Evolutionary conservation across 2,329 filamentous ascomycete species (phyloP), one percentile per base, ranked within the genome.

Genomic region (Epichloe festucae): DNA sequence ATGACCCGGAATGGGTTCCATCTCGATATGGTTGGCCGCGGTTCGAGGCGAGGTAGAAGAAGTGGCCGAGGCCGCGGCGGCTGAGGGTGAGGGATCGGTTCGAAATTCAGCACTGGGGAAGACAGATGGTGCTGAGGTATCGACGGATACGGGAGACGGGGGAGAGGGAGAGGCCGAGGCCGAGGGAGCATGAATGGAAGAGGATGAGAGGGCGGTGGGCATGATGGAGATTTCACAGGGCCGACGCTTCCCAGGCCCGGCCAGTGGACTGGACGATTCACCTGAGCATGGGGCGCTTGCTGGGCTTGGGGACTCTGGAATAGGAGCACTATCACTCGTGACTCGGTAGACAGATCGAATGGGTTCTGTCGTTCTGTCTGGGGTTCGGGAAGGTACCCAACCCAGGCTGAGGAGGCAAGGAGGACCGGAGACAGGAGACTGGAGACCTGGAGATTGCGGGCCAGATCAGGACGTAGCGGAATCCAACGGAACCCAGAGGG

Each of bases 1-100:
- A 59, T 79, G 76, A 58, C 75, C 71, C n/a, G 63, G 60, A 55
- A 80, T 70, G 39, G 75, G 66, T 55, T 73, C 76, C 75, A 80
- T 79, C 67, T 81, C 77, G 58, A 80, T 76, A 55, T 73, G 70
- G 57, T 70, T 66, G 56, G 55, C 55, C 42, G 55, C 52, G 47
- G 52, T 51, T 50, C 50, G 54, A n/a, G 53, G 42, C 14, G 54
- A 57, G 19, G 54, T 46, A 31, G 57, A 50, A 6, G 50, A 45
- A 39, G 40, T 55, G 35, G 56, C 52, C 48, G 54, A 50, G 31
- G 52, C 50, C 6, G 55, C 48, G 44, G 46, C 45, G 46, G 46
- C 23, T 17, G 39, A 41, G 5, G 49, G 43, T 4, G 49, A 41
- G 43, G 11, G 11, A n/a, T 48, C 55, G 52, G 34, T 19, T 43